These are phyloP conservation scores for Drechmeria coniospora DNA, from an alignment of 2,329 filamentous ascomycete species.

Conservation along the genomic window DNA sequence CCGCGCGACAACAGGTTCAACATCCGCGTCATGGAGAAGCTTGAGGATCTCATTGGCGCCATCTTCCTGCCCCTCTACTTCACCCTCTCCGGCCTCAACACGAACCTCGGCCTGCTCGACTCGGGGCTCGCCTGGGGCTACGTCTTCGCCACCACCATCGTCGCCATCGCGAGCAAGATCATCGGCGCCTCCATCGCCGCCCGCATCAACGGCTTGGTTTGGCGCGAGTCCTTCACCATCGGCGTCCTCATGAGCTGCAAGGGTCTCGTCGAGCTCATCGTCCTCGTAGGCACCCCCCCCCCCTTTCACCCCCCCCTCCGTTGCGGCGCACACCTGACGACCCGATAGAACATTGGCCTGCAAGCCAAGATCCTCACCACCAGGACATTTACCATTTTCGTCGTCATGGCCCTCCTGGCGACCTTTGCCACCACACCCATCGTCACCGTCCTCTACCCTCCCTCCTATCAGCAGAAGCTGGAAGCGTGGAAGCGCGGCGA, in stretches of 20 bases:
- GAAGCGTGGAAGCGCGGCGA: constrained; percentile 57
- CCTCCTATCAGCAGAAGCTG: constrained; percentile 37
- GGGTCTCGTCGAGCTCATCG: constrained; percentile 84
- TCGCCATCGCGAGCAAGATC: constrained; percentile 78
- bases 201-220: constrained; percentile 59
- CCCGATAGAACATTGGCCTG: constrained; percentile 50
- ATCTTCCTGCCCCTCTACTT: constrained; percentile 87
- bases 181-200: constrained; percentile 69
- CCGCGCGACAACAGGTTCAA: constrained; percentile 82
- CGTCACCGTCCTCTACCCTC: constrained; percentile 58
- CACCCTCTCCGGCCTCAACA: constrained; percentile 77
- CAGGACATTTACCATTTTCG: constrained; percentile 82
- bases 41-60: constrained; percentile 77
- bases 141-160: constrained; percentile 64
- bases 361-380: constrained; percentile 68
- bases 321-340: neutral
- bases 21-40: constrained; percentile 83
- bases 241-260: constrained; percentile 94
- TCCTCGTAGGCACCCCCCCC: no score
- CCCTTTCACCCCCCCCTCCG: constrained; percentile 13
- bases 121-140: constrained; percentile 79
- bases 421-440: constrained; percentile 74
- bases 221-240: constrained; percentile 81
- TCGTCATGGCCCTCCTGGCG: constrained; percentile 82
- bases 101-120: constrained; percentile 71